Evolutionary conservation across 2,329 filamentous ascomycete genomes (phyloP).

Genomic region (Phyllosticta citribraziliensis): DNA sequence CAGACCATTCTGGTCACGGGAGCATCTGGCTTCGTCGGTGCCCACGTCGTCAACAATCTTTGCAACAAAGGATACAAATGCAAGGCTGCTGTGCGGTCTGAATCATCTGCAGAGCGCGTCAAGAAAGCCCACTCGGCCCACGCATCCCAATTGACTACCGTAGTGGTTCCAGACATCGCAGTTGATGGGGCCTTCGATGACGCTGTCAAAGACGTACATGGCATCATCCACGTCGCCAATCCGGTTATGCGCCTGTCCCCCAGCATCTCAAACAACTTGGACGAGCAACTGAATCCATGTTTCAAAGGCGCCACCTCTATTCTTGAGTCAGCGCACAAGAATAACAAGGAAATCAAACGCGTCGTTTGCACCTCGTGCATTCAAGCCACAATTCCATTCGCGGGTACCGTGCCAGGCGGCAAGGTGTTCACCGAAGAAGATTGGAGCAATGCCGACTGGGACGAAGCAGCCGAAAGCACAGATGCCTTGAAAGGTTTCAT

Average conservation of each 20-base stretch:
- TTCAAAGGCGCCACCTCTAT: conserved; percentile 38
- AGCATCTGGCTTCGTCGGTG: conserved; percentile 18
- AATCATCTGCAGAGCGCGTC: conserved; percentile 22
- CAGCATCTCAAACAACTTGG: neutral
- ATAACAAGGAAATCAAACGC: conserved; percentile 11
- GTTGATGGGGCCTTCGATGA: conserved; percentile 27
- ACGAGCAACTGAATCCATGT: conserved; percentile 32
- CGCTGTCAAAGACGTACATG: conserved; percentile 33
- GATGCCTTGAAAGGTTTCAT: conserved; percentile 16
- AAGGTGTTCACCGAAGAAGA: conserved; percentile 17
- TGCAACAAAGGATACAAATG: conserved; percentile 12
- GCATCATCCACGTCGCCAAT: conserved; percentile 37
- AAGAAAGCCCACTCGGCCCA: conserved; percentile 29
- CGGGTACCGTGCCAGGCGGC: conserved; percentile 1
- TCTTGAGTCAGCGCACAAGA: conserved; percentile 19
- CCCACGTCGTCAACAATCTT: conserved; percentile 16
- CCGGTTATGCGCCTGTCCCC: neutral
- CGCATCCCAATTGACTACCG: conserved; percentile 30
- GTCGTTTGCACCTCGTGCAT: conserved; percentile 16
- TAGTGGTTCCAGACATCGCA: conserved; percentile 35
- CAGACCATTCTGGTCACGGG: conserved; percentile 16
- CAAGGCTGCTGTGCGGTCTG: conserved; percentile 13
- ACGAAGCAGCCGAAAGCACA: conserved; percentile 15
- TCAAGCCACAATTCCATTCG: neutral
- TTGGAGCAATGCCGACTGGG: conserved; percentile 19